Evolutionary conservation across 192 early-diverging fungal genomes (phyloP), one percentile per base, ranked within the genome.

Genomic region (Gamsiella multidivaricata): DNA sequence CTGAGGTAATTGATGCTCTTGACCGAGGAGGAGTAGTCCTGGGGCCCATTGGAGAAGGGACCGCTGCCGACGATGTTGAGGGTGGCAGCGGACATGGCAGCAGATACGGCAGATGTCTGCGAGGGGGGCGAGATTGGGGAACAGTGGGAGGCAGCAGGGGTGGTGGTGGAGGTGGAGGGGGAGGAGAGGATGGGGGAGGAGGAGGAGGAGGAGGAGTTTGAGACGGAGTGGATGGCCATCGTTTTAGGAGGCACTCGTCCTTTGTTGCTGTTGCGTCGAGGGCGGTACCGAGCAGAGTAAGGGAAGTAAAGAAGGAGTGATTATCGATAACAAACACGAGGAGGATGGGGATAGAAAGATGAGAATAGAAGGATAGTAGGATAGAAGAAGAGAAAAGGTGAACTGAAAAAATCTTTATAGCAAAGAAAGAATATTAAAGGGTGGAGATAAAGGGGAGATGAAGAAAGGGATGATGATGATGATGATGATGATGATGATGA

Each of bases 171-270:
- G 11, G 69, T 71, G 5, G 69, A 62, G 3, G 74, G 69, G 3
- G 85, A 81, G 17, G 70, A 64, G 39, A 58, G 80, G 0, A 74
- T 61, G 6, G 80, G 71, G 4, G 76, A 82, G 11, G 83, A 68
- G 1, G 83, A 84, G 17, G 75, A 61, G 34, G 74, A 69, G n/a
- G 81, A 69, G 14, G 54, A 80, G 29, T 82, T 75, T 33, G 83
- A 84, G 54, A 80, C 76, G 23, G 81, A 84, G 22, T 80, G 80
- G 80, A 81, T 72, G 20, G 83, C 74, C 33, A 67, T 72, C n/a
- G 31, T 37, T 33, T 31, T 34, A 15, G 23, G 36, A 49, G 33
- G 32, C 34, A 34, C 9, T 33, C 3, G 36, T 18, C 37, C n/a
- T n/a, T n/a, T n/a, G n/a, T n/a, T n/a, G n/a, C n/a, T n/a, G n/a